Evolutionary conservation across 129 eudicot species (phyloP).

Genomic region (Mikania micrantha): DNA sequence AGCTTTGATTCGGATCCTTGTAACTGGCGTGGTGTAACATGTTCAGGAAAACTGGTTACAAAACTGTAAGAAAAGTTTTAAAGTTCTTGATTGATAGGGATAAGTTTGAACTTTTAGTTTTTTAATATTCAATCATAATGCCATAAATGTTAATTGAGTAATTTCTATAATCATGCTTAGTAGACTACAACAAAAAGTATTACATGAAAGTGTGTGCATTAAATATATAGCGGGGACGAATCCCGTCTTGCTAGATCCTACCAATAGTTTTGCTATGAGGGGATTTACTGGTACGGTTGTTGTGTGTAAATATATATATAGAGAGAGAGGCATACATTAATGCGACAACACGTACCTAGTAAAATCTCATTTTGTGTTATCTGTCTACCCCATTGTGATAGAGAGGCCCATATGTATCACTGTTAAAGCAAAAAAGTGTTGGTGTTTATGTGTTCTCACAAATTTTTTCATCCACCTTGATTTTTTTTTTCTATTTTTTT

Average conservation of each 20-base stretch:
- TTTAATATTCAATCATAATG: not conserved
- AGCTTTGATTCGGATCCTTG: constrained; percentile 79
- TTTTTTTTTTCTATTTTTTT: not conserved
- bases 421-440: too few species aligned
- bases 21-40: constrained; percentile 71
- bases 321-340: too few species aligned
- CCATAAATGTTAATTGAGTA: not conserved
- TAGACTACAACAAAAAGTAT: not conserved
- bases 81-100: not conserved
- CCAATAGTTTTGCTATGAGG: too few species aligned
- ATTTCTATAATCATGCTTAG: not conserved
- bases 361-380: too few species aligned
- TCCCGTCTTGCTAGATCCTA: too few species aligned
- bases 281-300: too few species aligned
- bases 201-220: not conserved
- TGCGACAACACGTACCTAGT: too few species aligned
- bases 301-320: too few species aligned
- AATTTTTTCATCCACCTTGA: not conserved
- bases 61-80: constrained; percentile 63
- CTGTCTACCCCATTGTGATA: too few species aligned
- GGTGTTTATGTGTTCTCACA: too few species aligned
- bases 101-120: not conserved
- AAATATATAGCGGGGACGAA: too few species aligned
- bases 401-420: too few species aligned
- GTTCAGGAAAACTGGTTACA: constrained; percentile 61